Evolutionary conservation across 495 filamentous ascomycete species (phyloP).

Genomic region (Tuber magnatum): DNA sequence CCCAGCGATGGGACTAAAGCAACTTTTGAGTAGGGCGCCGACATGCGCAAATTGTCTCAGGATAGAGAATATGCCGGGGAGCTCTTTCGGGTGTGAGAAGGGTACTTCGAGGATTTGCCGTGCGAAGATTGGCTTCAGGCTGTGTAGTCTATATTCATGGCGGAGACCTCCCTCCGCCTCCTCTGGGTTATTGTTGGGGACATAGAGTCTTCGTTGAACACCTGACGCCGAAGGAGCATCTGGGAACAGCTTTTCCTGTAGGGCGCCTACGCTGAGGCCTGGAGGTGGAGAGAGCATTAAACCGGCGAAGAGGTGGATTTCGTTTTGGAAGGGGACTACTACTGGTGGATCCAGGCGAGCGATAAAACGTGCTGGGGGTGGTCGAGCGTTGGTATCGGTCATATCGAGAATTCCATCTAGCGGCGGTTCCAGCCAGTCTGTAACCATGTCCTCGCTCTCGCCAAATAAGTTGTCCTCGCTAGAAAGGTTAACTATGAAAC

Average conservation of each 20-base stretch:
- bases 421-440: conserved; percentile 63
- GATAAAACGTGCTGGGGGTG: conserved; percentile 69
- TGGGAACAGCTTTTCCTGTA: conserved; percentile 43
- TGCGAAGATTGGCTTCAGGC: conserved; percentile 60
- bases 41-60: conserved; percentile 70
- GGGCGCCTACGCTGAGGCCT: conserved; percentile 42
- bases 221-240: conserved; percentile 25
- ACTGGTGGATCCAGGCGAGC: conserved; percentile 79
- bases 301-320: conserved; percentile 63
- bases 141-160: conserved; percentile 64
- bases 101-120: conserved; percentile 62
- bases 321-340: conserved; percentile 60
- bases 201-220: conserved; percentile 34
- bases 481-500: not conserved
- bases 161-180: conserved; percentile 41
- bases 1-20: conserved; percentile 44
- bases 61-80: conserved; percentile 66
- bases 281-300: conserved; percentile 54
- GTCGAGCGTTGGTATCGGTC: conserved; percentile 22
- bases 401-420: conserved; percentile 42
- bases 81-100: conserved; percentile 79
- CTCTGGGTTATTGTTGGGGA: conserved; percentile 43
- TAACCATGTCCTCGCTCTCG: conserved; percentile 43
- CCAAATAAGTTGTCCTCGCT: conserved; percentile 46
- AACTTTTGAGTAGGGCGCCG: conserved; percentile 56